phyloP scores from a whole-genome alignment of 176 grass and related monocot species.

The Chloris gayana region DNA sequence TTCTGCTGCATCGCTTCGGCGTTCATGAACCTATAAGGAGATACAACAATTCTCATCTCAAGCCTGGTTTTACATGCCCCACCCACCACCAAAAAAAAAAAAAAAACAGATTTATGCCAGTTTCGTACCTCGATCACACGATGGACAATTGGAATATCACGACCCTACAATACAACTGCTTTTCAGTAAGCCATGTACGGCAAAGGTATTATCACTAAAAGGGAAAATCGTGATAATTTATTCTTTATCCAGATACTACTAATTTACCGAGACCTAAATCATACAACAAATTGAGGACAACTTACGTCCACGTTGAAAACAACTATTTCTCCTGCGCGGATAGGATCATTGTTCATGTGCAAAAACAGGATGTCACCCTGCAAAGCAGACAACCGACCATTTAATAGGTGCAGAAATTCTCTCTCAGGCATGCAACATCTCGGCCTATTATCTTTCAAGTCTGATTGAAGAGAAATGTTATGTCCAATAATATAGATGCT shows the following conservation, averaged over 20 bases:
- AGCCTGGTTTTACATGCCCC: neutral
- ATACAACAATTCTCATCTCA: slow-evolving; percentile 18
- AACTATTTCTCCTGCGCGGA: slow-evolving; percentile 68
- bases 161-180: slow-evolving; percentile 56
- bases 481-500: neutral
- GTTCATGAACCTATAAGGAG: slow-evolving; percentile 71
- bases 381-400: slow-evolving; percentile 28
- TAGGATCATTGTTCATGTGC: slow-evolving; percentile 59
- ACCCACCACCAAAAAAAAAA: neutral
- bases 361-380: slow-evolving; percentile 78
- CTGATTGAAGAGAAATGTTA: neutral
- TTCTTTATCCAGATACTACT: neutral
- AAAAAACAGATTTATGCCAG: neutral
- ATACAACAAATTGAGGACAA: slow-evolving; percentile 1
- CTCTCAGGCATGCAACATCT: neutral
- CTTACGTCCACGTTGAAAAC: slow-evolving; percentile 69
- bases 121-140: slow-evolving; percentile 82
- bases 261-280: neutral
- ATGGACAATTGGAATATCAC: slow-evolving; percentile 90
- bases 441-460: neutral
- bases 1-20: slow-evolving; percentile 48
- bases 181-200: neutral
- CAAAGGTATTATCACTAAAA: slow-evolving; percentile 7
- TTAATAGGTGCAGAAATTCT: neutral
- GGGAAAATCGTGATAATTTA: neutral